These are phyloP conservation scores for Emergomyces pasteurianus DNA, from an alignment of 2,329 filamentous ascomycete genomes.

Conservation along the genomic window DNA sequence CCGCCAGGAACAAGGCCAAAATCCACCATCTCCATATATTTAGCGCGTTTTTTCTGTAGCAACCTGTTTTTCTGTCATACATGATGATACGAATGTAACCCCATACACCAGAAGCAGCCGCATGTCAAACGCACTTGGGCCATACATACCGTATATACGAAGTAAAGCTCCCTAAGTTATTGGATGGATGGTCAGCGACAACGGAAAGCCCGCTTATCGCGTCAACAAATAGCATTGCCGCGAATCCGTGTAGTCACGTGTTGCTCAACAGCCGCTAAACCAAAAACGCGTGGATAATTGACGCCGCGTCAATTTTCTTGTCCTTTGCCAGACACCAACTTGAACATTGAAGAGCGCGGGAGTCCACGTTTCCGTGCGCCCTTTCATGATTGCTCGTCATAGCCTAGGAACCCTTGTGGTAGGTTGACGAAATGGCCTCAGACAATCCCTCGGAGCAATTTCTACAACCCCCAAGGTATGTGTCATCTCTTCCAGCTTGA, in stretches of 20 bases:
- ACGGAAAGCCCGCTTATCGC: neutral
- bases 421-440: neutral
- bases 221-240: neutral
- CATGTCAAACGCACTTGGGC: too few relatives aligned
- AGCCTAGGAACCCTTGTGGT: neutral
- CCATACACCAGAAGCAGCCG: too few relatives aligned
- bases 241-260: neutral
- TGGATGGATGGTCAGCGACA: too few relatives aligned
- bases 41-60: too few relatives aligned
- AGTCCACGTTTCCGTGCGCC: neutral
- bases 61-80: too few relatives aligned
- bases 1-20: neutral
- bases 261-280: neutral
- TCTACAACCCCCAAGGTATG: conserved; percentile 21
- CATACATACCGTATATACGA: too few relatives aligned
- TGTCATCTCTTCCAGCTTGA: neutral
- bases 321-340: neutral
- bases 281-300: conserved; percentile 5
- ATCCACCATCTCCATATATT: neutral
- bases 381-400: neutral
- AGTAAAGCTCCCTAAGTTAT: too few relatives aligned
- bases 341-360: neutral
- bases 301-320: neutral
- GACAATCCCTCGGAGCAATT: conserved; percentile 13
- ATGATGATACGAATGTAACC: too few relatives aligned